A percentile compares a stretch with the other conserved stretches of the same genome.
phyloP scores from a whole-genome alignment of 108 stramenopile species.

The Cyclotella distinguenda region DNA sequence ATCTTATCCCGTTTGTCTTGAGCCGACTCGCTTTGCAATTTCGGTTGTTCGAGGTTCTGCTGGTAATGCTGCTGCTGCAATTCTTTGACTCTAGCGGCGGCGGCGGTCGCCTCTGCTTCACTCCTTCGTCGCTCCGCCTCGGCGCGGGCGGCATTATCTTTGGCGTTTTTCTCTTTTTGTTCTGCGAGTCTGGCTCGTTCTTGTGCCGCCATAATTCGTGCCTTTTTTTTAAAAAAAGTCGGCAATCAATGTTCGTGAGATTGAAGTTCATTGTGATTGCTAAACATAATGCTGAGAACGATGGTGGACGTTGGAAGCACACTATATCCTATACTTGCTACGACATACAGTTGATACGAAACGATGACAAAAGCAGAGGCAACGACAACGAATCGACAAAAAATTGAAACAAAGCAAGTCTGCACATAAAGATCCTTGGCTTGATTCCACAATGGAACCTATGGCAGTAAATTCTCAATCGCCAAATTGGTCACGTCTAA shows the following conservation, averaged over 20 bases:
- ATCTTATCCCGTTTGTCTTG: slow-evolving; percentile 29
- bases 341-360: too few relatives aligned
- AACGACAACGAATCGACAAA: too few relatives aligned
- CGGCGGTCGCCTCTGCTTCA: slow-evolving; percentile 11
- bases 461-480: background rate
- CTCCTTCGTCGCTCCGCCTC: slow-evolving; percentile 13
- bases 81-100: slow-evolving; percentile 9
- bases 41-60: slow-evolving; percentile 6
- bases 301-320: too few relatives aligned
- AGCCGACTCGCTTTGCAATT: slow-evolving; percentile 2
- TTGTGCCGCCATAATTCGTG: slow-evolving; percentile 84
- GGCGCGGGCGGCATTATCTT: slow-evolving; percentile 28
- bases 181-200: slow-evolving; percentile 62
- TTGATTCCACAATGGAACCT: too few relatives aligned
- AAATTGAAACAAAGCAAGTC: too few relatives aligned
- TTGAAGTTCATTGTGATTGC: too few relatives aligned
- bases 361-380: too few relatives aligned
- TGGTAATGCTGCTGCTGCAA: slow-evolving; percentile 8
- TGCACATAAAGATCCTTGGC: too few relatives aligned
- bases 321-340: too few relatives aligned
- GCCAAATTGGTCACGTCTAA: background rate
- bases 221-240: slow-evolving; percentile 33
- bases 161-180: slow-evolving; percentile 35
- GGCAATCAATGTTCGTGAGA: too few relatives aligned
- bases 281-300: too few relatives aligned